These are phyloP conservation scores for Pulveroboletus ravenelii DNA, from an alignment of 768 basidiomycete genomes.

Conservation along the genomic window DNA sequence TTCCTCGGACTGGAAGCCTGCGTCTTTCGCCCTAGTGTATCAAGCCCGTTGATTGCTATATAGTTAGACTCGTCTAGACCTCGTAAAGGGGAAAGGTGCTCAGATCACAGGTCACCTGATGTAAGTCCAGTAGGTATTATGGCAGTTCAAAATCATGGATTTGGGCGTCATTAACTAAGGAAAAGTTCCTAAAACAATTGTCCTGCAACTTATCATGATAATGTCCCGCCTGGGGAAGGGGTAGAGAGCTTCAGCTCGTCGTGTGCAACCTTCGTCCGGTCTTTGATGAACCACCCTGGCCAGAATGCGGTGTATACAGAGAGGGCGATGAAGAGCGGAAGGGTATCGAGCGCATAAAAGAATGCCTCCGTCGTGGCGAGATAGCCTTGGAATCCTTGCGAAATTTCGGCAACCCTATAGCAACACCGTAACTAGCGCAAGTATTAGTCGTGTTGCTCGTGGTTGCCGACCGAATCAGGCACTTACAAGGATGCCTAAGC, in stretches of 20 bases:
- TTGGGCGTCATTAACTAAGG: neutral
- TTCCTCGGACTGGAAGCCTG: too few species aligned
- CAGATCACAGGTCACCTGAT: too few species aligned
- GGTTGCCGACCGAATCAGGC: neutral
- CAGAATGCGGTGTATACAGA: conserved; percentile 55
- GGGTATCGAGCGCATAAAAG: conserved; percentile 65
- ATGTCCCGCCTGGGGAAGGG: neutral
- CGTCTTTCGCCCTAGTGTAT: too few species aligned
- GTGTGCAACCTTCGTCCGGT: too few species aligned
- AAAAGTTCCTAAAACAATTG: neutral
- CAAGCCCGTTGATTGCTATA: too few species aligned
- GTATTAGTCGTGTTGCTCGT: neutral
- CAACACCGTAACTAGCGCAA: conserved; percentile 52
- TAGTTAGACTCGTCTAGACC: too few species aligned
- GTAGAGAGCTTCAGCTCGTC: conserved; percentile 15
- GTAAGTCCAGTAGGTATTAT: too few species aligned
- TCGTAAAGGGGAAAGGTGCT: too few species aligned
- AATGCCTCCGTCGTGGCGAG: conserved; percentile 54
- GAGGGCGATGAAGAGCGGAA: conserved; percentile 62
- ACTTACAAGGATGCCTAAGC: conserved; percentile 58
- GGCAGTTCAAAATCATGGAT: neutral
- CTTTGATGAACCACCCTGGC: conserved; percentile 53
- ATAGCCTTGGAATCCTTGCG: conserved; percentile 56
- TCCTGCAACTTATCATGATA: too few species aligned
- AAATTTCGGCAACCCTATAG: conserved; percentile 57